These are phyloP conservation scores for Uronychia setigera DNA, from an alignment of 73 alveolate genomes.

Conservation along the genomic window DNA sequence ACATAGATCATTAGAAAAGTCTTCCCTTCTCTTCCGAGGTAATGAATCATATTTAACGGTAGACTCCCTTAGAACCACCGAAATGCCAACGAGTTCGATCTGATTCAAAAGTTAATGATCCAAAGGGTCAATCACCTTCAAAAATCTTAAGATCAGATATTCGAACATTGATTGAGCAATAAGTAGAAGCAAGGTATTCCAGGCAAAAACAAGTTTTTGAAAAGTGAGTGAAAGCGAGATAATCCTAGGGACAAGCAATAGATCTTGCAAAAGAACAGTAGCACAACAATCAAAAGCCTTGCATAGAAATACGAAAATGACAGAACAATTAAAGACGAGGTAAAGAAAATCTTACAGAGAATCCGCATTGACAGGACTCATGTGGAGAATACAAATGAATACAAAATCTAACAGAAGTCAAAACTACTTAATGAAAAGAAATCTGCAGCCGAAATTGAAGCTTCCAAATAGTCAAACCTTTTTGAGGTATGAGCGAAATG, in stretches of 20 bases:
- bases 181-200: background rate
- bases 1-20: too few relatives aligned
- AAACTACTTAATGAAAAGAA: background rate
- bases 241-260: background rate
- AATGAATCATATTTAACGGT: too few relatives aligned
- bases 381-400: background rate
- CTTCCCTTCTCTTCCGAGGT: too few relatives aligned
- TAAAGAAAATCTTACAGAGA: background rate
- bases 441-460: background rate
- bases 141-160: background rate
- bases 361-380: background rate
- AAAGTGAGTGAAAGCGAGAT: background rate
- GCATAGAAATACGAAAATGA: background rate
- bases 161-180: background rate
- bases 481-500: background rate
- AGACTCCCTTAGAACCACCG: too few relatives aligned
- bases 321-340: background rate
- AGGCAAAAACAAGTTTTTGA: background rate
- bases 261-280: background rate
- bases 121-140: too few relatives aligned
- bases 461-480: background rate
- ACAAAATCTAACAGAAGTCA: background rate
- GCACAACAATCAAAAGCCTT: background rate
- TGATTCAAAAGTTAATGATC: too few relatives aligned
- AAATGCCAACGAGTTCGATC: too few relatives aligned